These are phyloP conservation scores for Yamadazyma ubonensis DNA, from an alignment of 805 yeast genomes.

Conservation along the genomic window DNA sequence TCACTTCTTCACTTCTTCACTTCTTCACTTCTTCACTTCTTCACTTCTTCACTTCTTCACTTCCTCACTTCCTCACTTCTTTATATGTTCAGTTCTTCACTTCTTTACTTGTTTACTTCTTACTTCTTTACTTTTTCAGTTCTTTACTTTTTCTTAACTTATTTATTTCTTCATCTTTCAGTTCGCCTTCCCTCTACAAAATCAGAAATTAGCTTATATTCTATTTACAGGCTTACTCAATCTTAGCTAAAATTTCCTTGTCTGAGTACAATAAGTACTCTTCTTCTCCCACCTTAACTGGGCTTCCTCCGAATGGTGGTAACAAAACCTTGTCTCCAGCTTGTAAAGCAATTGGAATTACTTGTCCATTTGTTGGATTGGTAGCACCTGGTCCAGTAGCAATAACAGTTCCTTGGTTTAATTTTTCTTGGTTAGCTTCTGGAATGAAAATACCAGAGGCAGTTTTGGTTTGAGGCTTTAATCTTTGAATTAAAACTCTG, in stretches of 20 bases:
- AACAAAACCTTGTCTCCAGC: conserved; percentile 93
- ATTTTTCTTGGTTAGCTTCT: conserved; percentile 92
- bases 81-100: no score
- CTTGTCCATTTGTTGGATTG: conserved; percentile 67
- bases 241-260: conserved; percentile 91
- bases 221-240: conserved; percentile 39
- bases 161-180: no score
- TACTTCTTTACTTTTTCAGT: no score
- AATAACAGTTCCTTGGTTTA: conserved; percentile 86
- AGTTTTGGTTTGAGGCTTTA: conserved; percentile 87
- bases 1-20: no score
- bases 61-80: no score
- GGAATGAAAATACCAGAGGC: conserved; percentile 93
- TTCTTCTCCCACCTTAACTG: conserved; percentile 85
- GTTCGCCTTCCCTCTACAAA: neutral
- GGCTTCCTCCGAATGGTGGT: conserved; percentile 91
- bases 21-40: no score
- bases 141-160: no score
- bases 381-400: conserved; percentile 94
- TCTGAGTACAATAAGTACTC: conserved; percentile 84
- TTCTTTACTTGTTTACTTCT: no score
- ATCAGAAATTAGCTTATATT: neutral
- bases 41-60: no score
- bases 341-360: conserved; percentile 70
- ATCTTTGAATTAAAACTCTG: conserved; percentile 93